phyloP scores from a whole-genome alignment of 108 stramenopile genomes.

The Nitzschia sp. region DNA sequence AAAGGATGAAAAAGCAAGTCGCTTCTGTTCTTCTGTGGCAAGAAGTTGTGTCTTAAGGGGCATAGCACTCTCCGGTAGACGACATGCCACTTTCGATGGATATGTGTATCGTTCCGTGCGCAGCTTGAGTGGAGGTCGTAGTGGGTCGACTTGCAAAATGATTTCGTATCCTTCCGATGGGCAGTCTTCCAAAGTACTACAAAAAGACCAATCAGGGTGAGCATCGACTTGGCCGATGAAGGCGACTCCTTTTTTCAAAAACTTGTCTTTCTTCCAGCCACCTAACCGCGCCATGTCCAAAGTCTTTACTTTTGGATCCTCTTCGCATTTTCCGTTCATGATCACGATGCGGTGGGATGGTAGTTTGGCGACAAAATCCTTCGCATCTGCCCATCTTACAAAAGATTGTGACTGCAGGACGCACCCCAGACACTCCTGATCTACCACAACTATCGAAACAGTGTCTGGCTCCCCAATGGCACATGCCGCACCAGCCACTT shows the following conservation, averaged over 20 bases:
- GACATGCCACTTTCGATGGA: slow-evolving; percentile 48
- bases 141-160: background rate
- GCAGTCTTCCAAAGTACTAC: slow-evolving; percentile 20
- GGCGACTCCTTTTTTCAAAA: slow-evolving; percentile 19
- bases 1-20: slow-evolving; percentile 56
- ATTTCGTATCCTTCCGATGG: slow-evolving; percentile 30
- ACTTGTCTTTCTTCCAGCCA: slow-evolving; percentile 22
- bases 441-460: slow-evolving; percentile 67
- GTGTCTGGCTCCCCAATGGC: slow-evolving; percentile 45
- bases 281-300: slow-evolving; percentile 22
- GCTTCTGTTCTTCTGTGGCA: slow-evolving; percentile 67
- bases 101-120: slow-evolving; percentile 42
- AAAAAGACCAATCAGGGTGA: slow-evolving; percentile 67
- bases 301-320: slow-evolving; percentile 3
- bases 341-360: slow-evolving; percentile 63
- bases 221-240: slow-evolving; percentile 69
- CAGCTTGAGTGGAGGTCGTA: background rate
- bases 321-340: slow-evolving; percentile 34
- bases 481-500: slow-evolving; percentile 53
- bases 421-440: slow-evolving; percentile 55
- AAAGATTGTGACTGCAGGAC: slow-evolving; percentile 71
- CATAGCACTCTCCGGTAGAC: slow-evolving; percentile 75
- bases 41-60: slow-evolving; percentile 59
- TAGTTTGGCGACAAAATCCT: slow-evolving; percentile 48
- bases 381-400: slow-evolving; percentile 40